phyloP scores from a whole-genome alignment of 768 basidiomycete species.

The Dioszegia crocea region DNA sequence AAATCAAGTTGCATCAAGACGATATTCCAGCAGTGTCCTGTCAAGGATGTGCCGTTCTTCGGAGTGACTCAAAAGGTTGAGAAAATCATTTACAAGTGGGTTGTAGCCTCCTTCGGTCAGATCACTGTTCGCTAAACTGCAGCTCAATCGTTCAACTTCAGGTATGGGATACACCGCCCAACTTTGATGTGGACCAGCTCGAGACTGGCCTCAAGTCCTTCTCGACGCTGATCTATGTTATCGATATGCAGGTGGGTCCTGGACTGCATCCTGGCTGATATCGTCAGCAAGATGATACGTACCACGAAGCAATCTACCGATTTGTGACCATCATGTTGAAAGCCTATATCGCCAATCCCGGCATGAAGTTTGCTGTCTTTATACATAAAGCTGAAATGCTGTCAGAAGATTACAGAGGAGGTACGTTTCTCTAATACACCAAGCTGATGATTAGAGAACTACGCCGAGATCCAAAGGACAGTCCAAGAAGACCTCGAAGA shows the following conservation, averaged over 20 bases:
- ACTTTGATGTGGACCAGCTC: slow-evolving; percentile 72
- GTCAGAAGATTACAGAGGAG: slow-evolving; percentile 76
- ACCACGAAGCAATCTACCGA: slow-evolving; percentile 75
- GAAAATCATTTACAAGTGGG: slow-evolving; percentile 77
- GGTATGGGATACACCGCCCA: slow-evolving; percentile 92
- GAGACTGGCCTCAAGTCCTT: slow-evolving; percentile 67
- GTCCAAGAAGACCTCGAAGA: slow-evolving; percentile 77
- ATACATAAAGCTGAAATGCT: slow-evolving; percentile 92
- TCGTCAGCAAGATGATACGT: slow-evolving; percentile 56
- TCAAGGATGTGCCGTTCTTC: slow-evolving; percentile 83
- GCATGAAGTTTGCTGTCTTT: slow-evolving; percentile 80
- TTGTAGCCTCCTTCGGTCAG: background rate
- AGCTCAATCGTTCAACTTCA: slow-evolving; percentile 90
- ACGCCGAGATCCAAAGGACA: slow-evolving; percentile 82
- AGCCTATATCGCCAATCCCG: slow-evolving; percentile 69
- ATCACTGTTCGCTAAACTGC: slow-evolving; percentile 1
- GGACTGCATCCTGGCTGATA: background rate
- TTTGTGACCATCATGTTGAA: slow-evolving; percentile 76
- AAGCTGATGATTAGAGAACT: slow-evolving; percentile 63
- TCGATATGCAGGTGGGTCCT: slow-evolving; percentile 75
- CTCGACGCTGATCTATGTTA: slow-evolving; percentile 81
- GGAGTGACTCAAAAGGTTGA: slow-evolving; percentile 76
- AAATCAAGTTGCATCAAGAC: slow-evolving; percentile 89
- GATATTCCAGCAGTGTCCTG: slow-evolving; percentile 75
- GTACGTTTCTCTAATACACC: slow-evolving; percentile 4